Conservation (phyloP, 768 basidiomycete genomes). For the Epithele typhae region DNA sequence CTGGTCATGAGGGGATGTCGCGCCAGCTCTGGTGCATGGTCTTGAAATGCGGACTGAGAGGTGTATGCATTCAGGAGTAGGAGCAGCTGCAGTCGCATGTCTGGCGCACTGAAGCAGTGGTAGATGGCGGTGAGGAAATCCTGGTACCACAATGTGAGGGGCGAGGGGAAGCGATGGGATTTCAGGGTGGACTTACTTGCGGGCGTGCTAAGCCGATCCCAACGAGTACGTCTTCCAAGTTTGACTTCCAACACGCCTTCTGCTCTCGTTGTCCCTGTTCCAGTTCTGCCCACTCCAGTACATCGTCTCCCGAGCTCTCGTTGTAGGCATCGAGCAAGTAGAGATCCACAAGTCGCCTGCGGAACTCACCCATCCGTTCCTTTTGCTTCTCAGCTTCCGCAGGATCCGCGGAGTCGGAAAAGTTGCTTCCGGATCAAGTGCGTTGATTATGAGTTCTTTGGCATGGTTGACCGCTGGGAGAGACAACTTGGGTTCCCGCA, state of each 20-base stretch:
- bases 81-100: constrained; percentile 65
- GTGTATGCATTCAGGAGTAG: constrained; percentile 61
- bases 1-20: constrained; percentile 59
- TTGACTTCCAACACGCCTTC: constrained; percentile 67
- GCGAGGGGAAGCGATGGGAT: not conserved
- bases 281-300: constrained; percentile 69
- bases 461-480: constrained; percentile 56
- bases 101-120: constrained; percentile 53
- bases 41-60: constrained; percentile 48
- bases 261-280: constrained; percentile 57
- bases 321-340: constrained; percentile 76
- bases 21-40: constrained; percentile 44
- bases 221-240: constrained; percentile 72
- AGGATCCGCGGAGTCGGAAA: constrained; percentile 22
- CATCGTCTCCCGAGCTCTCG: constrained; percentile 68
- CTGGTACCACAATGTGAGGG: no score
- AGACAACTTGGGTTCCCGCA: constrained; percentile 69
- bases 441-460: constrained; percentile 65
- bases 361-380: constrained; percentile 60
- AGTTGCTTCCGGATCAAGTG: constrained; percentile 33
- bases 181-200: constrained; percentile 42
- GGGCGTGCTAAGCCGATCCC: constrained; percentile 59
- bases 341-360: constrained; percentile 64
- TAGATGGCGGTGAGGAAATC: constrained; percentile 68
- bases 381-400: constrained; percentile 35